These are phyloP conservation scores for Camelina laxa DNA, from an alignment of 345 rosid species.

Conservation along the genomic window DNA sequence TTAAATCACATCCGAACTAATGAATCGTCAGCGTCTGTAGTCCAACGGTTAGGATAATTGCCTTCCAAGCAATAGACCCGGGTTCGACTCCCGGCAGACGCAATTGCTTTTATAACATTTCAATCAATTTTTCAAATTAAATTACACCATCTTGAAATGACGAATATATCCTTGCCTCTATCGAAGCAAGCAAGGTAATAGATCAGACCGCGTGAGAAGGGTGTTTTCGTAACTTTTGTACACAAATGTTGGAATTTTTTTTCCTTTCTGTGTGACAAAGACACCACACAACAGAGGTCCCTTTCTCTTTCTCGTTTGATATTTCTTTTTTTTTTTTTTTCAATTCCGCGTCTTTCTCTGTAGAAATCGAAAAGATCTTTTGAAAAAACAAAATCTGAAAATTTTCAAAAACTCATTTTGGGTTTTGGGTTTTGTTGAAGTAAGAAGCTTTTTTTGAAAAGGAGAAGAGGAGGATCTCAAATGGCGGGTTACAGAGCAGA, in stretches of 20 bases:
- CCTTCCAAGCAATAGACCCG: conserved; percentile 93
- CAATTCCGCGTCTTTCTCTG: conserved; percentile 38
- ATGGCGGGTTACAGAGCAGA: conserved; percentile 52
- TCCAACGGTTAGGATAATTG: conserved; percentile 99
- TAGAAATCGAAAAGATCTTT: conserved; percentile 20
- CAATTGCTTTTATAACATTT: conserved; percentile 20
- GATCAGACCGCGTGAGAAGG: conserved; percentile 11
- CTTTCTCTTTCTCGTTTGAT: conserved; percentile 18
- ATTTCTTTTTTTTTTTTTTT: background rate
- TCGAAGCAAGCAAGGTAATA: background rate
- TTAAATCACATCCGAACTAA: background rate
- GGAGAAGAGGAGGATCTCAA: background rate
- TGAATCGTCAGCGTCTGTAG: conserved; percentile 62
- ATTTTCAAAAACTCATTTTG: conserved; percentile 17
- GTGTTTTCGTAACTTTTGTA: background rate
- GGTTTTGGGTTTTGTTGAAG: background rate
- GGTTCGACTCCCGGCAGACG: conserved; percentile 92
- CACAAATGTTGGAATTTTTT: background rate
- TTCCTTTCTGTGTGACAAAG: conserved; percentile 6
- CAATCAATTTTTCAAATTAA: too few species aligned
- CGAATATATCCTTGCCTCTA: background rate
- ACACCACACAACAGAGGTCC: conserved; percentile 23
- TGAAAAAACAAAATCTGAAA: conserved; percentile 10
- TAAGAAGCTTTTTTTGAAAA: background rate
- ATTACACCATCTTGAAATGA: background rate